phyloP scores from a whole-genome alignment of 805 yeast genomes.

The Myxozyma neotropica region DNA sequence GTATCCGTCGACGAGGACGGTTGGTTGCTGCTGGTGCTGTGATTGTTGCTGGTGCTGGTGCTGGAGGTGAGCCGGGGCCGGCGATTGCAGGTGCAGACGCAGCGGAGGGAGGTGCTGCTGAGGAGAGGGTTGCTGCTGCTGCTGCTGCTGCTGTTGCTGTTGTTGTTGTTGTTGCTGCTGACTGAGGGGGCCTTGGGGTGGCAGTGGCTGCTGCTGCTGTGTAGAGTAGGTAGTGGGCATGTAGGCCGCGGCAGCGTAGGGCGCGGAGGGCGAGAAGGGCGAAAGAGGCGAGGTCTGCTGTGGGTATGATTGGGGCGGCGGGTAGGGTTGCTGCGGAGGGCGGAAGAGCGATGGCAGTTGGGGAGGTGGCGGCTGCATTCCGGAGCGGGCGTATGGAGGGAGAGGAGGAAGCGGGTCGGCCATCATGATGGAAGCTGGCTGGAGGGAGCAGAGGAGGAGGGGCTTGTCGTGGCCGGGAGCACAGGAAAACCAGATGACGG shows the following conservation, averaged over 20 bases:
- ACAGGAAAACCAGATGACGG: not conserved
- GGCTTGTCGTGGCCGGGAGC: not conserved
- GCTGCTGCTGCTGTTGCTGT: not conserved
- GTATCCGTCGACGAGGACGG: slow-evolving; percentile 13
- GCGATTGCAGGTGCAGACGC: slow-evolving; percentile 13
- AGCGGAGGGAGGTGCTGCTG: slow-evolving; percentile 9
- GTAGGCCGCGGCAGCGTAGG: slow-evolving; percentile 17
- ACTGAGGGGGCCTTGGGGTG: not conserved
- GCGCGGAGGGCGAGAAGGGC: slow-evolving; percentile 6
- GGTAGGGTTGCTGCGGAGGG: slow-evolving; percentile 5
- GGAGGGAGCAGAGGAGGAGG: not conserved
- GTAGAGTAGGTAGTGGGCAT: slow-evolving; percentile 5
- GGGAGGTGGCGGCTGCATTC: slow-evolving; percentile 3
- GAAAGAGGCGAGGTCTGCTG: slow-evolving; percentile 6
- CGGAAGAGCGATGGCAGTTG: slow-evolving; percentile 18
- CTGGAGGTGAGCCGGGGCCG: not conserved
- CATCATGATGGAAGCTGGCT: slow-evolving; percentile 17
- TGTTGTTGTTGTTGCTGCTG: slow-evolving; percentile 3
- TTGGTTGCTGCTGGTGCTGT: not conserved
- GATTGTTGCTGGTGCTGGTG: too few species aligned
- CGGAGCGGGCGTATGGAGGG: slow-evolving; percentile 7
- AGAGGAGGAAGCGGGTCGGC: slow-evolving; percentile 25
- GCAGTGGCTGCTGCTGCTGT: not conserved
- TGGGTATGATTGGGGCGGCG: not conserved
- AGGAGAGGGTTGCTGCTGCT: not conserved